Evolutionary conservation across 2,329 filamentous ascomycete species (phyloP).

Genomic region (Pseudogymnoascus sp.): DNA sequence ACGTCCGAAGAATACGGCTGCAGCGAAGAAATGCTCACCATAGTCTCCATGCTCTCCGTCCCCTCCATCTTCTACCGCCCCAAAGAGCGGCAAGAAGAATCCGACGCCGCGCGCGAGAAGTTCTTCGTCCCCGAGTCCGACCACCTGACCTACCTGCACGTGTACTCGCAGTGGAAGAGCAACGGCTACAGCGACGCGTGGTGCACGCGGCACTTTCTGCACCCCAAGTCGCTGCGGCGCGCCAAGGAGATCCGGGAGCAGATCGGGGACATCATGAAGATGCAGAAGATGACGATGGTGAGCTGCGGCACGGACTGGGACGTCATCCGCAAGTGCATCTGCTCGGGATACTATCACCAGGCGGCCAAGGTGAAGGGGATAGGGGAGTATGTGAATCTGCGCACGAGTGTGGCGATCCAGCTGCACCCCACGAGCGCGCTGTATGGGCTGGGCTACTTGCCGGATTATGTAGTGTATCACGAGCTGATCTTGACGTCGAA

Average conservation of each 20-base stretch:
- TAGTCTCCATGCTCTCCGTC: constrained; percentile 95
- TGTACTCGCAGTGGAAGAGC: constrained; percentile 89
- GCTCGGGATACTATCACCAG: constrained; percentile 96
- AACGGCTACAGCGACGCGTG: constrained; percentile 86
- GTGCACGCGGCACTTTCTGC: constrained; percentile 89
- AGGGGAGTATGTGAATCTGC: constrained; percentile 93
- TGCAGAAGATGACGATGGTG: constrained; percentile 79
- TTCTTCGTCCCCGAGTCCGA: constrained; percentile 98
- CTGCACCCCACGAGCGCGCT: constrained; percentile 89
- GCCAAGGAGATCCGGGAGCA: constrained; percentile 94
- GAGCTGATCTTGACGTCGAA: constrained; percentile 94
- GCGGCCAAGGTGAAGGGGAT: constrained; percentile 93
- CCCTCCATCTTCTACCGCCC: constrained; percentile 95
- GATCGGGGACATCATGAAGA: constrained; percentile 84
- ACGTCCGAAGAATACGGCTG: constrained; percentile 84
- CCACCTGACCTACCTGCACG: constrained; percentile 89
- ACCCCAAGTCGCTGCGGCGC: constrained; percentile 84
- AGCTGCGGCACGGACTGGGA: constrained; percentile 98
- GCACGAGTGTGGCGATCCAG: constrained; percentile 88
- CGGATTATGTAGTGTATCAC: constrained; percentile 96
- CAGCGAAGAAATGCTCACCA: constrained; percentile 95
- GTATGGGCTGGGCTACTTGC: constrained; percentile 85
- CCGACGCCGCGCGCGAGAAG: constrained; percentile 89
- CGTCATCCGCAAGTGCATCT: constrained; percentile 89
- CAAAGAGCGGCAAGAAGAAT: constrained; percentile 93